Evolutionary conservation across 2,329 filamentous ascomycete species (phyloP), one percentile per base, ranked within the genome.

Genomic region (Rutstroemia sp.): DNA sequence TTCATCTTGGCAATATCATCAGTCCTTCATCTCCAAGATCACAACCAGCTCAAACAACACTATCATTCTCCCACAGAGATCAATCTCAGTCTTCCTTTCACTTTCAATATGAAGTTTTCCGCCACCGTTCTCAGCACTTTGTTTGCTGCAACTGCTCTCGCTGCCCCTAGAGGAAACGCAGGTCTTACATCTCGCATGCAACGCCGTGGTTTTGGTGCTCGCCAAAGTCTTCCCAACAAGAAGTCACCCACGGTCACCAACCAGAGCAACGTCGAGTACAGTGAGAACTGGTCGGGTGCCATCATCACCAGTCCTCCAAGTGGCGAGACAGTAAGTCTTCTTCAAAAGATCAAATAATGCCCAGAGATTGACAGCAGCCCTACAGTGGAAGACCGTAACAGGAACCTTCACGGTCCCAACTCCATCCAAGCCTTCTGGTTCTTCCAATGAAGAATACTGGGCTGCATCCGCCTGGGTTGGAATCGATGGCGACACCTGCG

Each of bases 211-310:
- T 10, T 27, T 3, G n/a, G 41, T 19, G n/a, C 19, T 44, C 41
- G 41, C 17, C 41, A 44, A 21, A 44, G 41, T 21, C 9, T 10
- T 19, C 41, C 41, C 1, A 44, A 19, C 41, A 44, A 10, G 9
- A 44, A 44, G 41, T 19, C n/a, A 17, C 19, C 10, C n/a, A 61
- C 60, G 30, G 50, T 10, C 9, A 12, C 53, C 39, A 64, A 62
- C 55, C 65, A 63, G 7, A 63, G 65, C 48, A 61, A 71, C 34
- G 53, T 59, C 9, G 5, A 44, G 17, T 63, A 60, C 44, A 58
- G 51, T 25, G 62, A 63, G 54, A 74, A 73, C 61, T 73, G 71
- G 72, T 67, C 70, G 9, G 72, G 72, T 12, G 71, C 68, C 5
- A 70, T 72, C 23, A 63, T 72, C 54, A 62, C 63, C 9, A 44